Conservation (phyloP, 192 early-diverging fungal genomes). For the Coemansia sp. region DNA sequence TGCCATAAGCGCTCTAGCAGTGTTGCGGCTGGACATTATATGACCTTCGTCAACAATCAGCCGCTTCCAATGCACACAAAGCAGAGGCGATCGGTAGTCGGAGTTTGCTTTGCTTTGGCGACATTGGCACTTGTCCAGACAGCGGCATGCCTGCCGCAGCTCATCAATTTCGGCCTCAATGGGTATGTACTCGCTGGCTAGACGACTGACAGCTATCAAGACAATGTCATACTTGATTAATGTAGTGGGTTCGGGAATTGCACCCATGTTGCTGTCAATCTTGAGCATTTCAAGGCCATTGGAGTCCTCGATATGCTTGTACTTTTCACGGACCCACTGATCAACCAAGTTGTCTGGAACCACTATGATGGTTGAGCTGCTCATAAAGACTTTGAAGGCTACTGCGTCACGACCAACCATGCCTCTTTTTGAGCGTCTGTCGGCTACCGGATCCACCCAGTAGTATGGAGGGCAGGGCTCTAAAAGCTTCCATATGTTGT, state of each 20-base stretch:
- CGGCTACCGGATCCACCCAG: slow-evolving; percentile 38
- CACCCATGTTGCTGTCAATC: slow-evolving; percentile 43
- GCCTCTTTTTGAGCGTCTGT: slow-evolving; percentile 17
- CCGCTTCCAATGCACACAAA: slow-evolving; percentile 72
- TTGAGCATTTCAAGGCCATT: slow-evolving; percentile 55
- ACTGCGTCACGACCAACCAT: slow-evolving; percentile 9
- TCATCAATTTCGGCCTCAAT: slow-evolving; percentile 41
- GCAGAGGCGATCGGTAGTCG: slow-evolving; percentile 60
- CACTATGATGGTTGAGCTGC: slow-evolving; percentile 66
- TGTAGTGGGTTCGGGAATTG: slow-evolving; percentile 52
- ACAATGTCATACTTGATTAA: slow-evolving; percentile 70
- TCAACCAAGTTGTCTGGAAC: slow-evolving; percentile 74
- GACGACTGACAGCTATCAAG: slow-evolving; percentile 63
- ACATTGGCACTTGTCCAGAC: slow-evolving; percentile 21
- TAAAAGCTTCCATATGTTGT: slow-evolving; percentile 32
- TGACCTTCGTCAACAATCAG: slow-evolving; percentile 86
- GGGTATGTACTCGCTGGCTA: slow-evolving; percentile 60
- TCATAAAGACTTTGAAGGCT: slow-evolving; percentile 57
- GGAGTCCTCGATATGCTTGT: slow-evolving; percentile 56
- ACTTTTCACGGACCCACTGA: slow-evolving; percentile 78
- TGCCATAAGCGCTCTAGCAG: slow-evolving; percentile 54
- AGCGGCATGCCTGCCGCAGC: slow-evolving; percentile 44
- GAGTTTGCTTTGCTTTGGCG: slow-evolving; percentile 15
- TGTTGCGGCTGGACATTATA: slow-evolving; percentile 57
- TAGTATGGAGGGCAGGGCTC: slow-evolving; percentile 60